Evolutionary conservation across 2,329 filamentous ascomycete genomes (phyloP).

Genomic region (Aureobasidium sp.): DNA sequence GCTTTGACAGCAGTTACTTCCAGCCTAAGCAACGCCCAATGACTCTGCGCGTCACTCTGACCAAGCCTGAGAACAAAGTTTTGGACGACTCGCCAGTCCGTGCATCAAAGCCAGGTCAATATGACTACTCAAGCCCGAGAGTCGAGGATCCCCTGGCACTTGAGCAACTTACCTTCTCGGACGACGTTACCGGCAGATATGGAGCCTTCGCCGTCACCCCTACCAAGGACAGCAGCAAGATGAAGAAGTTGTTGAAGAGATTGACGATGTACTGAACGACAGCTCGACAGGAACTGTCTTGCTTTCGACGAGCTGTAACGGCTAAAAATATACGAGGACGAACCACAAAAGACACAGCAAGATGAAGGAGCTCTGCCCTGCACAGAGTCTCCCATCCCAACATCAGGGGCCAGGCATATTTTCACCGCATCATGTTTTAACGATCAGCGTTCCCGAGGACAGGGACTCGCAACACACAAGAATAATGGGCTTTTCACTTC

Average conservation of each 20-base stretch:
- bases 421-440: constrained; percentile 10
- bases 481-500: not conserved
- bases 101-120: not conserved
- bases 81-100: constrained; percentile 48
- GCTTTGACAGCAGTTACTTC: constrained; percentile 8
- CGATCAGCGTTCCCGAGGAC: not conserved
- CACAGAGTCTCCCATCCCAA: not conserved
- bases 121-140: not conserved
- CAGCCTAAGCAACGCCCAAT: constrained; percentile 64
- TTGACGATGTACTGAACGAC: not conserved
- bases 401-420: not conserved
- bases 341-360: not conserved
- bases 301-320: not conserved
- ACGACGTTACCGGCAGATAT: constrained; percentile 31
- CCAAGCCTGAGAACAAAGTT: constrained; percentile 74
- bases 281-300: not conserved
- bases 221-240: not conserved
- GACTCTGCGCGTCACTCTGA: constrained; percentile 94
- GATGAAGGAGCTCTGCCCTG: not conserved
- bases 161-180: constrained; percentile 42
- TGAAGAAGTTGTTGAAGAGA: constrained; percentile 15
- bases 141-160: constrained; percentile 46
- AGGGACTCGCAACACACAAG: not conserved
- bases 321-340: not conserved
- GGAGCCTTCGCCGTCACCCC: constrained; percentile 36